Conservation (phyloP, 2,329 filamentous ascomycete species). For the Neofusicoccum laricinum region DNA sequence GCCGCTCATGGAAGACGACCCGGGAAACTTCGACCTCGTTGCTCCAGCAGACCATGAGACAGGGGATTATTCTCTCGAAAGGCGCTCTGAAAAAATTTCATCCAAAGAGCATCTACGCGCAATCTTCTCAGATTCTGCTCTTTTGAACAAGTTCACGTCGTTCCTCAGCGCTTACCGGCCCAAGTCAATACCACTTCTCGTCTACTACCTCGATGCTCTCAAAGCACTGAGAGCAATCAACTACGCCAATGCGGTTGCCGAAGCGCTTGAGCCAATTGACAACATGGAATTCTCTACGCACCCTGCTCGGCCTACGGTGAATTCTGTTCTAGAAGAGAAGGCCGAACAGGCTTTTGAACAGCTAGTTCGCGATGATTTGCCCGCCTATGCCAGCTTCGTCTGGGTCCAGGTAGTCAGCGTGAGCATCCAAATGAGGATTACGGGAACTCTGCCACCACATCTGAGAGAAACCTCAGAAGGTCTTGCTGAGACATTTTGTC, state of each 20-base stretch:
- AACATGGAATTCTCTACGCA: slow-evolving; percentile 56
- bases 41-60: slow-evolving; percentile 34
- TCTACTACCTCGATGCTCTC: slow-evolving; percentile 68
- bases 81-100: slow-evolving; percentile 63
- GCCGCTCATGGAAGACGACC: slow-evolving; percentile 52
- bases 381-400: slow-evolving; percentile 67
- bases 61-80: slow-evolving; percentile 56
- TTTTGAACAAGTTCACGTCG: slow-evolving; percentile 64
- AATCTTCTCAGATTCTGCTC: slow-evolving; percentile 63
- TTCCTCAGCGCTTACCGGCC: slow-evolving; percentile 62
- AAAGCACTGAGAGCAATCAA: slow-evolving; percentile 70
- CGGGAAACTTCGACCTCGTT: slow-evolving; percentile 54
- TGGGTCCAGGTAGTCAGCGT: slow-evolving; percentile 69
- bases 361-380: slow-evolving; percentile 65
- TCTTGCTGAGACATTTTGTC: slow-evolving; percentile 72
- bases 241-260: slow-evolving; percentile 67
- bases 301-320: slow-evolving; percentile 52
- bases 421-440: slow-evolving; percentile 66
- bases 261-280: slow-evolving; percentile 56
- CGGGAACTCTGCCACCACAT: slow-evolving; percentile 62
- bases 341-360: slow-evolving; percentile 63
- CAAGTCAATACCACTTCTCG: slow-evolving; percentile 62
- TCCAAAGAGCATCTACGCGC: slow-evolving; percentile 62
- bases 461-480: slow-evolving; percentile 70
- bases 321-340: slow-evolving; percentile 59